phyloP scores from a whole-genome alignment of 1,284 basidiomycete species.

The Austroboletus olivaceoglutinosus region DNA sequence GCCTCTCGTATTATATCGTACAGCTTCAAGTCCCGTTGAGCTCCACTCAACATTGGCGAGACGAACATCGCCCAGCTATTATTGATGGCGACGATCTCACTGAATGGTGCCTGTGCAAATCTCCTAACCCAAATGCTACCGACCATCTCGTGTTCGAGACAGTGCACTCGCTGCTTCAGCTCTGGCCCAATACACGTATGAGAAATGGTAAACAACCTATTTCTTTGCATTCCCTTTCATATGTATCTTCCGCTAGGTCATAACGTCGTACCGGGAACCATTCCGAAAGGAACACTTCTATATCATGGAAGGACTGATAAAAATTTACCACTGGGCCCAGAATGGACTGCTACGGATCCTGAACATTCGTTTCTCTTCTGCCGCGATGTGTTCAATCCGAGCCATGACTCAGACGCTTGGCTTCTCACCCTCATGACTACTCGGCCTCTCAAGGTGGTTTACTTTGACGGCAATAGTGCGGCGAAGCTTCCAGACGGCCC shows the following conservation, averaged over 20 bases:
- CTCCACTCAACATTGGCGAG: background rate
- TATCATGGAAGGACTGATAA: slow-evolving; percentile 37
- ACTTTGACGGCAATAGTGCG: slow-evolving; percentile 46
- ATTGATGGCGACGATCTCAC: background rate
- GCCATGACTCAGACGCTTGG: slow-evolving; percentile 31
- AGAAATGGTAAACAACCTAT: slow-evolving; percentile 38
- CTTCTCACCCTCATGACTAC: slow-evolving; percentile 38
- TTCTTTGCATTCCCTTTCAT: background rate
- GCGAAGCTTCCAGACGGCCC: slow-evolving; percentile 36
- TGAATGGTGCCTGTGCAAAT: slow-evolving; percentile 18
- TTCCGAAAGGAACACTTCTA: slow-evolving; percentile 42
- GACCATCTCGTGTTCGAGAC: slow-evolving; percentile 33
- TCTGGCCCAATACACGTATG: slow-evolving; percentile 51
- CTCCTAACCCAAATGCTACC: slow-evolving; percentile 17
- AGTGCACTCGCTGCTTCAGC: slow-evolving; percentile 37
- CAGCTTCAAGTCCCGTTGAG: slow-evolving; percentile 17
- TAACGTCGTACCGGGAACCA: slow-evolving; percentile 40
- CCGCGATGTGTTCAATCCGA: background rate
- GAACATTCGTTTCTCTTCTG: slow-evolving; percentile 44
- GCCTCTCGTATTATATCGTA: too few relatives aligned
- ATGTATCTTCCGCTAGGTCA: slow-evolving; percentile 34
- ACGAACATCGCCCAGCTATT: background rate
- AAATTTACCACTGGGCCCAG: slow-evolving; percentile 35
- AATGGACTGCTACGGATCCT: slow-evolving; percentile 45
- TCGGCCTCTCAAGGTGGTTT: slow-evolving; percentile 40